Conservation (phyloP, 2,329 filamentous ascomycete species). For the Periglandula ipomoeae region DNA sequence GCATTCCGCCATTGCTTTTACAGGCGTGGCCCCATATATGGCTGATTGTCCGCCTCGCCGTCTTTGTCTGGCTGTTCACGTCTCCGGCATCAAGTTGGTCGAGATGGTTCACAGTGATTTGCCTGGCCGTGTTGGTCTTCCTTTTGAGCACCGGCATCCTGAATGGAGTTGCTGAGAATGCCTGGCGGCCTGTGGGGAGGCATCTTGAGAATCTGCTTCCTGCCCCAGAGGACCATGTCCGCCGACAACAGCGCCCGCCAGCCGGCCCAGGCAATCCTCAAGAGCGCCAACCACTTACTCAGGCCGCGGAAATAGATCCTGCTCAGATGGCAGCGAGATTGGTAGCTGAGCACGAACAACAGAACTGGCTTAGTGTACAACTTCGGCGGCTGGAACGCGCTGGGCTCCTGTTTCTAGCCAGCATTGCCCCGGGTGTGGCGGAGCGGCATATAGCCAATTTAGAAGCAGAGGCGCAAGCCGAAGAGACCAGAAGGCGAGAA, state of each 20-base stretch:
- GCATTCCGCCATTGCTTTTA: conserved; percentile 23
- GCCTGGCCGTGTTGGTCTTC: conserved; percentile 46
- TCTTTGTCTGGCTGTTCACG: conserved; percentile 59
- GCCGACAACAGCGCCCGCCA: conserved; percentile 11
- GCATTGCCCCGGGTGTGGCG: conserved; percentile 55
- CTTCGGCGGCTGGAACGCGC: conserved; percentile 49
- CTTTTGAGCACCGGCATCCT: conserved; percentile 51
- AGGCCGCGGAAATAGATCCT: conserved; percentile 31
- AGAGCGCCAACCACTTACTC: conserved; percentile 16
- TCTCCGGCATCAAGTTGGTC: conserved; percentile 48
- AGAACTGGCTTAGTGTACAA: conserved; percentile 27
- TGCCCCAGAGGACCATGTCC: conserved; percentile 27
- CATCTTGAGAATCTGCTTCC: conserved; percentile 53
- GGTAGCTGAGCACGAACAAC: conserved; percentile 29
- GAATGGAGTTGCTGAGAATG: conserved; percentile 43
- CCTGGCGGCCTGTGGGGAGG: conserved; percentile 47
- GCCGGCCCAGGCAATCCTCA: conserved; percentile 15
- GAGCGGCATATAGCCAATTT: conserved; percentile 55
- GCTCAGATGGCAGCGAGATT: conserved; percentile 45
- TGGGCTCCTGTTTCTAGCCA: conserved; percentile 54
- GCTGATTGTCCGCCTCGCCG: conserved; percentile 46
- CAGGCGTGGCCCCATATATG: conserved; percentile 52
- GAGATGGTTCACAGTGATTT: conserved; percentile 46
- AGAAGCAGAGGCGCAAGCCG: conserved; percentile 41
- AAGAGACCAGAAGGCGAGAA: conserved; percentile 32